phyloP scores from a whole-genome alignment of 805 yeast species.

The Wickerhamomyces subpelliculosus region DNA sequence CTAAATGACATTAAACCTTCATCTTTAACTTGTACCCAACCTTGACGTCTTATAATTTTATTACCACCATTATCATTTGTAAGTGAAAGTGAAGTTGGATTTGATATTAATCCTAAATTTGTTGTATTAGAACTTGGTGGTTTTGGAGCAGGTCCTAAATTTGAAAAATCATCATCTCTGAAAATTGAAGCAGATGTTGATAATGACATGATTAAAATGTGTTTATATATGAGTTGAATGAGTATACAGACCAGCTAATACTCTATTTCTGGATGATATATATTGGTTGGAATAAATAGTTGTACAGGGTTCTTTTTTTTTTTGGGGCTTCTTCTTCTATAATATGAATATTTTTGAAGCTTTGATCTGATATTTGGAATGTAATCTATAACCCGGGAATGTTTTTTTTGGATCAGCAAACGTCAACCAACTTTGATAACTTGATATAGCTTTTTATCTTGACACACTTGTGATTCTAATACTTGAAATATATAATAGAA shows the following conservation, averaged over 20 bases:
- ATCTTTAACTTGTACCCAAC: constrained; percentile 91
- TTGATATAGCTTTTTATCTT: no score
- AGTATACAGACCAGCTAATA: constrained; percentile 7
- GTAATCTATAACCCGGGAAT: no score
- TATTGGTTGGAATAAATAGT: no score
- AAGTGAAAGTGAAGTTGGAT: constrained; percentile 19
- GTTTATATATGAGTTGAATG: neutral
- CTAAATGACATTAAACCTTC: constrained; percentile 85
- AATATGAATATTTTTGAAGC: no score
- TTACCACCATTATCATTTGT: neutral
- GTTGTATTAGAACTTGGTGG: constrained; percentile 34
- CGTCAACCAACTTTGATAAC: no score
- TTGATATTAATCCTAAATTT: constrained; percentile 28
- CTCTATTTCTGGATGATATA: no score
- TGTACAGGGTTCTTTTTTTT: no score
- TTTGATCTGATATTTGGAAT: no score
- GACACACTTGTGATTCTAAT: no score
- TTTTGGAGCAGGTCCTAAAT: constrained; percentile 50
- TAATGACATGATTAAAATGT: constrained; percentile 17
- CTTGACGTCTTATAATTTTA: constrained; percentile 36
- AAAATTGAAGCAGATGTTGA: constrained; percentile 38
- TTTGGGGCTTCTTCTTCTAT: no score
- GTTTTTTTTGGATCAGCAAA: no score
- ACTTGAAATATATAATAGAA: no score
- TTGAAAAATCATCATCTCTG: constrained; percentile 39